These are phyloP conservation scores for Phytophthora quininea DNA, from an alignment of 352 stramenopile genomes.

Conservation along the genomic window DNA sequence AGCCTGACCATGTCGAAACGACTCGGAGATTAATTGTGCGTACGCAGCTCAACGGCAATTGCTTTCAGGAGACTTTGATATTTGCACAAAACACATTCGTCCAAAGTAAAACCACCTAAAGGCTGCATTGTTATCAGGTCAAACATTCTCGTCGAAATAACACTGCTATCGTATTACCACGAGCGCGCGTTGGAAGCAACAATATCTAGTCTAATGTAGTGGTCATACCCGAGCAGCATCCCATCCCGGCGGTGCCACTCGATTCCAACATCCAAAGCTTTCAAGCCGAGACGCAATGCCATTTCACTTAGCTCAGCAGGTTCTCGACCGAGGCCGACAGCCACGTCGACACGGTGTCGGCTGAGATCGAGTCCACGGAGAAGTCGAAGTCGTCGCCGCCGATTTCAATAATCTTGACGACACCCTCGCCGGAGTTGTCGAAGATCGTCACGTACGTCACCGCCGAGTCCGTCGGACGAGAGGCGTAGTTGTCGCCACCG, in stretches of 20 bases:
- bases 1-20: too few relatives aligned
- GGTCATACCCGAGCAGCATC: slow-evolving; percentile 6
- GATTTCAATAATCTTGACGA: slow-evolving; percentile 59
- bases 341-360: slow-evolving; percentile 40
- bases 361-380: slow-evolving; percentile 34
- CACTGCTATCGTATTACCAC: slow-evolving; percentile 25
- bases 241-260: not conserved
- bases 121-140: slow-evolving; percentile 14
- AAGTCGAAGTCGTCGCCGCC: slow-evolving; percentile 55
- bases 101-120: slow-evolving; percentile 2
- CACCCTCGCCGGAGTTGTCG: slow-evolving; percentile 46
- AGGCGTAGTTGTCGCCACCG: slow-evolving; percentile 54
- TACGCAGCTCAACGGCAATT: too few relatives aligned
- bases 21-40: too few relatives aligned
- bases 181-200: not conserved
- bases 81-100: not conserved
- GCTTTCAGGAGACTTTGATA: too few relatives aligned
- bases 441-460: slow-evolving; percentile 65
- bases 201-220: slow-evolving; percentile 13
- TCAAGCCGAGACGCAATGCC: not conserved
- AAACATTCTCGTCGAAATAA: slow-evolving; percentile 11
- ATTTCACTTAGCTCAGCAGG: slow-evolving; percentile 34
- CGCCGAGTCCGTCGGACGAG: slow-evolving; percentile 34
- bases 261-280: slow-evolving; percentile 13
- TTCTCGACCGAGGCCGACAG: slow-evolving; percentile 45